Base-by-base conservation (phyloP, 768 basidiomycete species). In the Auriscalpium microsporum region DNA sequence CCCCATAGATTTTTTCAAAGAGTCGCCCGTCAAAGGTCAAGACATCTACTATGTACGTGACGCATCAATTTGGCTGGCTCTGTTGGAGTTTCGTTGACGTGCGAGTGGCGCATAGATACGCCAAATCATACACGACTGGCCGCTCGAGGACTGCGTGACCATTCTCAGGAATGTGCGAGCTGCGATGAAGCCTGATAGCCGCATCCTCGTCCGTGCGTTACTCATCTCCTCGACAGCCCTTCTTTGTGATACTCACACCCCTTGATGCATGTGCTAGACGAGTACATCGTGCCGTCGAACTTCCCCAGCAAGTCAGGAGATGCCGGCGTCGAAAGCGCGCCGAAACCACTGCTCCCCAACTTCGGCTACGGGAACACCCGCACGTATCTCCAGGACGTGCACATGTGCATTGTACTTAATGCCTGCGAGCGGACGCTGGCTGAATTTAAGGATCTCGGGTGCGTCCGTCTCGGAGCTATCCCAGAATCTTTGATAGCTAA, bases 321-420 rank as follows among this genome's bases (percentile, higher is more conserved):
- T 28, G n/a, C 9, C 21, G 11, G 33, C 10, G 35, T 38, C 40
- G 14, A 28, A 19, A 58, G 65, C 57, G 76, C 75, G 0, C 77
- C 77, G 0, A 70, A 72, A 52, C 78, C 76, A 0, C 63, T 81
- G 49, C 67, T 79, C 2, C 71, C 78, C 5, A 79, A 79, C 62
- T 78, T 72, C 52, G 77, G 76, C 17, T 67, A 70, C 8, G 78
- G 74, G 1, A 66, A 65, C 42, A 64, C 73, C 38, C 63, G 71
- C 7, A 65, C 65, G 33, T 78, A 79, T 55, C 64, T 74, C 33
- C 71, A 72, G 47, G 79, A 80, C 55, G 45, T 79, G 37, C 71
- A 69, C 50, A 77, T 79, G 78, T 72, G 76, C 71, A 45, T 64
- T 13, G 23, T 69, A 10, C 61, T 73, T 14, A 77, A 79, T 48